Conservation (phyloP, 75 land plant genomes). For the Sequoiadendron giganteum region DNA sequence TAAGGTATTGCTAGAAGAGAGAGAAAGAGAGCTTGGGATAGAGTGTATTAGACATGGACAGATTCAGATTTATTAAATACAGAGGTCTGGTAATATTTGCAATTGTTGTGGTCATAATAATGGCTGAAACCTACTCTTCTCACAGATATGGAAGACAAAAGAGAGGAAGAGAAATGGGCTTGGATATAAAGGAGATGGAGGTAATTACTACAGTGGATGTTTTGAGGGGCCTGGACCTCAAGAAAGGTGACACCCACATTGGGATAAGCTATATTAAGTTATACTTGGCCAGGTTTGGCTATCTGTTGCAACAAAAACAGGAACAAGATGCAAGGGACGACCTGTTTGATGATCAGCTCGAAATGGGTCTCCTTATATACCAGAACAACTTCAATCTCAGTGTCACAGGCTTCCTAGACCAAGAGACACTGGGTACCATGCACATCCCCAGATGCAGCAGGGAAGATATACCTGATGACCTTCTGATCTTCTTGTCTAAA, state of each 20-base stretch:
- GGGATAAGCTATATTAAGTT: slow-evolving; percentile 11
- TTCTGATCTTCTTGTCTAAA: neutral
- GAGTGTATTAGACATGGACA: too few relatives aligned
- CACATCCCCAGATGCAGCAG: slow-evolving; percentile 28
- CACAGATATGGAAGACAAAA: too few relatives aligned
- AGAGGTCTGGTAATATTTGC: too few relatives aligned
- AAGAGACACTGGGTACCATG: slow-evolving; percentile 12
- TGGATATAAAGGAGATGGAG: too few relatives aligned
- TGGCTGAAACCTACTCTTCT: too few relatives aligned
- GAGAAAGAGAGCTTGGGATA: too few relatives aligned
- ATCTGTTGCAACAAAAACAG: slow-evolving; percentile 4
- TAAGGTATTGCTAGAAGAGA: too few relatives aligned
- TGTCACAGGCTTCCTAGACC: slow-evolving; percentile 19
- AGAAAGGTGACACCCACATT: slow-evolving; percentile 13
- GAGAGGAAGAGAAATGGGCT: too few relatives aligned
- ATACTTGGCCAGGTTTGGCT: slow-evolving; percentile 23
- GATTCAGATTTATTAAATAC: too few relatives aligned
- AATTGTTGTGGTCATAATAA: too few relatives aligned
- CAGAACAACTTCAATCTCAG: slow-evolving; percentile 23
- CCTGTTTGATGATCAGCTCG: slow-evolving; percentile 10
- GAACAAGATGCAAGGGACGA: neutral
- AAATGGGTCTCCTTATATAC: slow-evolving; percentile 14
- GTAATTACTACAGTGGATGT: neutral
- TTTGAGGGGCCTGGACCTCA: neutral
- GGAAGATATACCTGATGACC: slow-evolving; percentile 17